Conservation (phyloP, 73 alveolate species). For the Stentor roeselii region DNA sequence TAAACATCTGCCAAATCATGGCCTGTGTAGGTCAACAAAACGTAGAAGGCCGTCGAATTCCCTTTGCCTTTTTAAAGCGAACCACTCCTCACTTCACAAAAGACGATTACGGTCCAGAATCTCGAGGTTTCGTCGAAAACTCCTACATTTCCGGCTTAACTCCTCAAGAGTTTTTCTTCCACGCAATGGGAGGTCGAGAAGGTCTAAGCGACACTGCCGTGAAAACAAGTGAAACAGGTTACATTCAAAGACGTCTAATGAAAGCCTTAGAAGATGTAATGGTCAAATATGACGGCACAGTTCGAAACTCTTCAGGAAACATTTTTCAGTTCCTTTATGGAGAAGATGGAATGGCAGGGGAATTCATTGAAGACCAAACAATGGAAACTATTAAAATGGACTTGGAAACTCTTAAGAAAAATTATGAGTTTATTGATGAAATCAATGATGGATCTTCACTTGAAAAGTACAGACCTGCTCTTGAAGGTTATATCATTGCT, state of each 20-base stretch:
- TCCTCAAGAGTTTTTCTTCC: slow-evolving; percentile 98
- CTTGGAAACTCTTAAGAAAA: slow-evolving; percentile 44
- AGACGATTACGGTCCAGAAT: slow-evolving; percentile 99
- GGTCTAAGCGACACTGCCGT: slow-evolving; percentile 99
- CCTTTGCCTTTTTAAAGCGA: slow-evolving; percentile 94
- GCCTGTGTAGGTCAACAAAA: slow-evolving; percentile 99
- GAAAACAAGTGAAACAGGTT: slow-evolving; percentile 99
- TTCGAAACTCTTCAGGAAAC: slow-evolving; percentile 95
- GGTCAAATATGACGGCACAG: slow-evolving; percentile 99
- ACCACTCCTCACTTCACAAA: slow-evolving; percentile 98
- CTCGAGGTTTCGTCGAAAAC: slow-evolving; percentile 99
- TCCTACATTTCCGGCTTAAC: slow-evolving; percentile 93
- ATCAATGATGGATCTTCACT: not conserved
- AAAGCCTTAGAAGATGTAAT: slow-evolving; percentile 99
- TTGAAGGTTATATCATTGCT: slow-evolving; percentile 62
- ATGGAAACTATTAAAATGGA: slow-evolving; percentile 70
- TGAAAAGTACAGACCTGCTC: slow-evolving; percentile 41
- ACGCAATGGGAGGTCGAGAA: slow-evolving; percentile 99
- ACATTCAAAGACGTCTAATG: slow-evolving; percentile 97
- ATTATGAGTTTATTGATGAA: not conserved
- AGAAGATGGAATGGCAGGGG: slow-evolving; percentile 99
- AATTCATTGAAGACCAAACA: slow-evolving; percentile 84
- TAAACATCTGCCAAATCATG: slow-evolving; percentile 95
- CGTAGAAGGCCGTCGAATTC: slow-evolving; percentile 98
- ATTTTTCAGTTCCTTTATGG: slow-evolving; percentile 98